Evolutionary conservation across 345 rosid species (phyloP), one percentile per base, ranked within the genome.

Genomic region (Physaria fendleri): DNA sequence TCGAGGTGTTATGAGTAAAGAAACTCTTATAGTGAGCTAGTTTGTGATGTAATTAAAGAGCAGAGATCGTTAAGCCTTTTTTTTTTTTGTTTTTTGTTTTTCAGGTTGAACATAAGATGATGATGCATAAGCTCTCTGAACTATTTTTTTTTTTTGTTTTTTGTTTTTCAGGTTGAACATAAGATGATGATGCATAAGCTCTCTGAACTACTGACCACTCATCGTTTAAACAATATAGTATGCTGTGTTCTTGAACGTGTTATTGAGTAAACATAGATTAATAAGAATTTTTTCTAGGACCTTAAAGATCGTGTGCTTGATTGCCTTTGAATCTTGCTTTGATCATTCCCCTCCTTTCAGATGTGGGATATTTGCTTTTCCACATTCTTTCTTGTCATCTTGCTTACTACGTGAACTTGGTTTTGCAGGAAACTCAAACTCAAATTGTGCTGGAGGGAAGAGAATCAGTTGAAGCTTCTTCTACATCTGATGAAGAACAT

Each of bases 161-260:
- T n/a, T n/a, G n/a, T n/a, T n/a, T n/a, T 73, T 53, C 68, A 89
- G 91, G 89, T 85, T 38, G 97, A 84, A 72, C 89, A 89, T 64
- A 82, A 82, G 68, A 84, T 84, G 87, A 64, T 84, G 62, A 84
- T 85, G 97, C 75, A 73, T 56, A 89, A 89, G 67, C 82, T 84
- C 65, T 79, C 51, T 37, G 80, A 81, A 40, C 61, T 89, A 59
- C 75, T 77, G 87, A 16, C 56, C 54, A 65, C 77, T 23, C 82
- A 76, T 4, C 79, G 68, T 62, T 33, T 56, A 21, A 64, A 73
- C 9, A 68, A 81, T 23, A 74, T 79, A 82, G 96, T 84, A 65
- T 69, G 43, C 25, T 60, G n/a, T 22, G 14, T 39, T 55, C 27
- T 27, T 61, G 34, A 25, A 51, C 10, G 18, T 37, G 21, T 40